These are phyloP conservation scores for Leccinellum luteum DNA, from an alignment of 768 basidiomycete species.

Conservation along the genomic window DNA sequence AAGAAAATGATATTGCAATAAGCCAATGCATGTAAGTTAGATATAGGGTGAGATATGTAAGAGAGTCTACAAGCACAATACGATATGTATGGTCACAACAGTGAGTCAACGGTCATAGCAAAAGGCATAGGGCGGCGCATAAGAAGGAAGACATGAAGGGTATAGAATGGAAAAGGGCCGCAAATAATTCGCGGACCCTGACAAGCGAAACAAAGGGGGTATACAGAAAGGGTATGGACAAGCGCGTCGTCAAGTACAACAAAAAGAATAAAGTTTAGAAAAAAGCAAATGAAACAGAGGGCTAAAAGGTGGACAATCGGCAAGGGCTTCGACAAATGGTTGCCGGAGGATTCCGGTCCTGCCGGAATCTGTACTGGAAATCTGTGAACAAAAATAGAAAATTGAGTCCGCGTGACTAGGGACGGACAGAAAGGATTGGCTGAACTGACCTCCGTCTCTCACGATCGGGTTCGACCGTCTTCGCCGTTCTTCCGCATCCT, in stretches of 20 bases:
- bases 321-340: conserved; percentile 46
- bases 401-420: conserved; percentile 4
- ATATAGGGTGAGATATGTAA: conserved; percentile 12
- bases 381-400: conserved; percentile 29
- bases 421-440: not conserved
- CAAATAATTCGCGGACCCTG: not conserved
- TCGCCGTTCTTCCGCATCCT: conserved; percentile 51
- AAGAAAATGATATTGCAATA: conserved; percentile 12
- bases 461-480: conserved; percentile 62
- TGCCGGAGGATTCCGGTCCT: conserved; percentile 44
- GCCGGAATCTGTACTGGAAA: conserved; percentile 66
- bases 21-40: conserved; percentile 19
- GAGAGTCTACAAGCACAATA: conserved; percentile 26
- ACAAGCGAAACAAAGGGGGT: not conserved
- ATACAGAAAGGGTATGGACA: conserved; percentile 20
- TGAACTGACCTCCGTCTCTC: conserved; percentile 47
- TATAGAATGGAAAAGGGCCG: conserved; percentile 9
- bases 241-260: conserved; percentile 20
- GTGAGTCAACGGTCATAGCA: conserved; percentile 7
- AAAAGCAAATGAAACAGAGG: not conserved
- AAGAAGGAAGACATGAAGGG: conserved; percentile 15
- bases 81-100: conserved; percentile 11
- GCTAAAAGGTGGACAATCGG: conserved; percentile 59
- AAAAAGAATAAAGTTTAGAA: conserved; percentile 19
- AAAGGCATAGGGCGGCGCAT: conserved; percentile 20